Conservation (phyloP, 2,329 filamentous ascomycete genomes). For the Hymenoscyphus fructigenus region DNA sequence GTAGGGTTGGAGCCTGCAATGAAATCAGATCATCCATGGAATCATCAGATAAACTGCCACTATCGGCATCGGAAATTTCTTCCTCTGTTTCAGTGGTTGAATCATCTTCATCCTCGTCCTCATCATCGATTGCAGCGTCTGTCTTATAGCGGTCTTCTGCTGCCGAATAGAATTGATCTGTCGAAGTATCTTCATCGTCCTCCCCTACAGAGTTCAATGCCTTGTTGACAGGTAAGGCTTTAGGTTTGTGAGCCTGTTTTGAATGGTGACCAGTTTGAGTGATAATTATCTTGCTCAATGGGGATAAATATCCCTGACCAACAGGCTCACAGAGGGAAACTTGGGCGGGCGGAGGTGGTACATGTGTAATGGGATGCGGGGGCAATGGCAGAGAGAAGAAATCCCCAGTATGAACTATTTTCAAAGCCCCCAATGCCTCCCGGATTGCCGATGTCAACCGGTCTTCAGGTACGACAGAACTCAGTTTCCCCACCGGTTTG, state of each 20-base stretch:
- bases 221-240: conserved; percentile 48
- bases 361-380: conserved; percentile 83
- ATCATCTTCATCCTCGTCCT: conserved; percentile 48
- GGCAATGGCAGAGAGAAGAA: conserved; percentile 74
- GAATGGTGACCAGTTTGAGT: conserved; percentile 59
- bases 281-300: conserved; percentile 81
- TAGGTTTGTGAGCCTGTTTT: conserved; percentile 51
- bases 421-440: conserved; percentile 68
- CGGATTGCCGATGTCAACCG: conserved; percentile 67
- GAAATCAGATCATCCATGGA: conserved; percentile 94
- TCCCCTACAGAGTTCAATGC: conserved; percentile 58
- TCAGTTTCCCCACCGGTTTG: conserved; percentile 37
- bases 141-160: conserved; percentile 72
- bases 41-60: conserved; percentile 69
- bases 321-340: conserved; percentile 95
- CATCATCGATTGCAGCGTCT: conserved; percentile 51
- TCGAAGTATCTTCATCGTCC: conserved; percentile 77
- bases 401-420: conserved; percentile 82
- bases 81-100: conserved; percentile 60
- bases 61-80: conserved; percentile 59
- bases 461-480: conserved; percentile 47
- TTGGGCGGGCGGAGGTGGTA: conserved; percentile 78
- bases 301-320: conserved; percentile 76
- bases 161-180: conserved; percentile 90
- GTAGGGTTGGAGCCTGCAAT: conserved; percentile 74